Conservation (phyloP, 192 early-diverging fungal genomes). For the Rhizophlyctis rosea region DNA sequence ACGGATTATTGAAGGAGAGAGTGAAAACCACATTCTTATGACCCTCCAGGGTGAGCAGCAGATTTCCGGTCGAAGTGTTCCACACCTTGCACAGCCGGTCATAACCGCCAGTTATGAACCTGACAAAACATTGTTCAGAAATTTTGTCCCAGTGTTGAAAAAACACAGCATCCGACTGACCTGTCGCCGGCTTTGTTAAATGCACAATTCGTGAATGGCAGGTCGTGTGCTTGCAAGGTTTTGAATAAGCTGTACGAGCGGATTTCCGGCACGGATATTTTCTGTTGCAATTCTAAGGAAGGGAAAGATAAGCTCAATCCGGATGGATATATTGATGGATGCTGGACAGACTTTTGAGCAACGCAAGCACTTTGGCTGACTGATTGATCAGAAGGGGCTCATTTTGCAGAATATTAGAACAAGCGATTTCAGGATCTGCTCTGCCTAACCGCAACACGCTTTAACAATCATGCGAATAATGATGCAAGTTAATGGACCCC, state of each 20-base stretch:
- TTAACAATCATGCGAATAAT: too few species aligned
- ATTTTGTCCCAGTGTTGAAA: not conserved
- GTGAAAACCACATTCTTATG: conserved; percentile 54
- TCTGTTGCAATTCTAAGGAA: not conserved
- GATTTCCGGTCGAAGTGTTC: conserved; percentile 34
- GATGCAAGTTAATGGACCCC: too few species aligned
- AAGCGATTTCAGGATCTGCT: conserved; percentile 1
- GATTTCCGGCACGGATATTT: not conserved
- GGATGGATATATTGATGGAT: not conserved
- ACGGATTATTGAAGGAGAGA: conserved; percentile 50
- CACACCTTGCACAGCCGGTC: conserved; percentile 50
- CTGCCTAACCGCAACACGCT: not conserved
- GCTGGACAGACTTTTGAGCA: not conserved
- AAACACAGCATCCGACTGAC: conserved; percentile 22
- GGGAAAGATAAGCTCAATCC: not conserved
- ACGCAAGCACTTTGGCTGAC: not conserved
- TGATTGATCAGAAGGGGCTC: not conserved
- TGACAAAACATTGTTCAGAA: conserved; percentile 8
- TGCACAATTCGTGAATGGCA: conserved; percentile 54
- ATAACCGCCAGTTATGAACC: conserved; percentile 47
- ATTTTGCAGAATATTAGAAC: conserved; percentile 5
- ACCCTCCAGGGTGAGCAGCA: conserved; percentile 40
- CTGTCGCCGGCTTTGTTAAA: conserved; percentile 46
- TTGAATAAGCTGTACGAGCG: conserved; percentile 26
- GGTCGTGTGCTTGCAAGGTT: conserved; percentile 36